These are phyloP conservation scores for Zostera marina DNA, from an alignment of 116 monocot genomes.

Conservation along the genomic window DNA sequence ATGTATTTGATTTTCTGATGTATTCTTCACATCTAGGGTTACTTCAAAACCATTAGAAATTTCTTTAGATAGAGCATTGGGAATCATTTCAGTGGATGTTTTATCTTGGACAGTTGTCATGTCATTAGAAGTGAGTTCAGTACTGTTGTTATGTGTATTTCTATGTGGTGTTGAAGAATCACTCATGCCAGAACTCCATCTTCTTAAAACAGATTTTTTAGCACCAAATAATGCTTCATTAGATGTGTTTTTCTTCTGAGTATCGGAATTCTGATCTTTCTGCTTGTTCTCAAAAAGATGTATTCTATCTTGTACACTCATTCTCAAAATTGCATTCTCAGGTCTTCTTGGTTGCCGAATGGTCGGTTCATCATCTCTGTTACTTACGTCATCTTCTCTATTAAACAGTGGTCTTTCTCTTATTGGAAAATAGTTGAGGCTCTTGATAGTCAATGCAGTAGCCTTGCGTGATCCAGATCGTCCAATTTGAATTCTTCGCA, in stretches of 20 bases:
- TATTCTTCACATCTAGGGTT: slow-evolving; percentile 13
- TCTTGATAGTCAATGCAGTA: slow-evolving; percentile 71
- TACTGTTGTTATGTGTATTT: slow-evolving; percentile 15
- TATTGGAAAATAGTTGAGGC: slow-evolving; percentile 57
- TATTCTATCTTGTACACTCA: slow-evolving; percentile 97
- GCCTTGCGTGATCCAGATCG: slow-evolving; percentile 78
- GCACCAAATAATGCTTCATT: slow-evolving; percentile 22
- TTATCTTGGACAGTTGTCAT: not conserved
- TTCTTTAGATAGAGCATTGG: slow-evolving; percentile 2
- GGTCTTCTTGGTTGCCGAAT: slow-evolving; percentile 39
- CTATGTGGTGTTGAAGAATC: slow-evolving; percentile 39
- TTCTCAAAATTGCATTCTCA: slow-evolving; percentile 56
- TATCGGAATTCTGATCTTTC: slow-evolving; percentile 47
- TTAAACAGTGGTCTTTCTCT: slow-evolving; percentile 39
- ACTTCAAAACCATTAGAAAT: slow-evolving; percentile 6
- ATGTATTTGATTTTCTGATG: slow-evolving; percentile 6
- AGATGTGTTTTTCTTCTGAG: slow-evolving; percentile 24
- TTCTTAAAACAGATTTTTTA: slow-evolving; percentile 78
- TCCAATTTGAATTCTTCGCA: slow-evolving; percentile 87
- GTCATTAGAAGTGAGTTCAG: slow-evolving; percentile 15
- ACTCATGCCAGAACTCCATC: slow-evolving; percentile 93
- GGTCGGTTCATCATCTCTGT: slow-evolving; percentile 33
- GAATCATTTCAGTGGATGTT: not conserved
- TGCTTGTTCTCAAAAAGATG: slow-evolving; percentile 90
- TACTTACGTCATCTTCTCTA: slow-evolving; percentile 30